Evolutionary conservation across 768 basidiomycete species (phyloP).

Genomic region (Mycena leptocephala): DNA sequence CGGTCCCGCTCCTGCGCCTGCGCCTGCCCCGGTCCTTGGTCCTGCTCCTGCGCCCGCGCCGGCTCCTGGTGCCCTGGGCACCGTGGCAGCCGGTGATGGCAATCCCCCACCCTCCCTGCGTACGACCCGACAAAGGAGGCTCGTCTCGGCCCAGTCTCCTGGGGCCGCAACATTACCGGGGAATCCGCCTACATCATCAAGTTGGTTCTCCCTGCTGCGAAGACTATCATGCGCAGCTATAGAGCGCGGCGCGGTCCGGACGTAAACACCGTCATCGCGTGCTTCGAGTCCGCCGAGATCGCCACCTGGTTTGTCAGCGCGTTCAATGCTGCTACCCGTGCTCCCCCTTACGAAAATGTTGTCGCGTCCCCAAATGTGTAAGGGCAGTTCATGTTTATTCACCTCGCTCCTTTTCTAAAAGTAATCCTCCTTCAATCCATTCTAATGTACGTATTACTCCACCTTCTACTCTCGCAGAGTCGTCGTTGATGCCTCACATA

Average conservation of each 20-base stretch:
- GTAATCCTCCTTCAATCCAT: neutral
- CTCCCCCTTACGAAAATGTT: neutral
- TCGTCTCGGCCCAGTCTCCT: neutral
- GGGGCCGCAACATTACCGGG: neutral
- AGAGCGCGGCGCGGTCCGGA: neutral
- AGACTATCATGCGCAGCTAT: neutral
- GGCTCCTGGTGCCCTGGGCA: too few species aligned
- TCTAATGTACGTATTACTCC: neutral
- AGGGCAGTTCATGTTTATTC: neutral
- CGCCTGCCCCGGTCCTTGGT: neutral
- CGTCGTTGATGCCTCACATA: neutral
- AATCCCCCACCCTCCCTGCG: neutral
- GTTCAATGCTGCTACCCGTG: neutral
- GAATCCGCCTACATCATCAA: neutral
- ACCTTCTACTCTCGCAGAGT: neutral
- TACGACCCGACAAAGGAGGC: neutral
- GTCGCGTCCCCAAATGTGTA: neutral
- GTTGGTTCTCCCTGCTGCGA: neutral
- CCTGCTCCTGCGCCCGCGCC: too few species aligned
- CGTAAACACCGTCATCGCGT: neutral
- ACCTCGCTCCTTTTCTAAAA: neutral
- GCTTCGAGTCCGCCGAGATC: neutral
- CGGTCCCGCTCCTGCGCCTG: neutral
- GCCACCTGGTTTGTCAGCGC: neutral
- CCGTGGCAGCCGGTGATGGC: neutral